These are phyloP conservation scores for Myxozyma udenii DNA, from an alignment of 805 yeast genomes.

Conservation along the genomic window DNA sequence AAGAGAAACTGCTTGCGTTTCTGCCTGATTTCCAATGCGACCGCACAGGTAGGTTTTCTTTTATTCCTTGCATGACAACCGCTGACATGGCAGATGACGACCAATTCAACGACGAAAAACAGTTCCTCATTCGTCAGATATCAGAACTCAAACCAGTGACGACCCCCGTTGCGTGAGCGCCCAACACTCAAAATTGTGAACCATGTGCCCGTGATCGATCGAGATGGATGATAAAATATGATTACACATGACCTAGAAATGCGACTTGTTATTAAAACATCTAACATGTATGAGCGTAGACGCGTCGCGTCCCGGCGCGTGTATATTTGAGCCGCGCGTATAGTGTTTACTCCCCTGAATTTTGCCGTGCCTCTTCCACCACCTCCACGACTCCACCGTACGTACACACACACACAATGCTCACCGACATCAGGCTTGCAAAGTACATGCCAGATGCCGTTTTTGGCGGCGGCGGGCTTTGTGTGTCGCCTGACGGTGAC, in stretches of 20 bases:
- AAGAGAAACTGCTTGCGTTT: conserved; percentile 68
- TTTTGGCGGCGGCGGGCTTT: conserved; percentile 2
- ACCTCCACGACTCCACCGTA: too few species aligned
- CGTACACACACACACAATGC: conserved; percentile 7
- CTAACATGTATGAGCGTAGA: too few species aligned
- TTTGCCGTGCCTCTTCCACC: too few species aligned
- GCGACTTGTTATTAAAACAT: not conserved
- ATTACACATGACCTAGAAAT: too few species aligned
- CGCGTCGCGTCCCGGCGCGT: too few species aligned
- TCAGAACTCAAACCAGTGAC: conserved; percentile 37
- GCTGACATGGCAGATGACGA: conserved; percentile 42
- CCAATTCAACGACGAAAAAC: conserved; percentile 71
- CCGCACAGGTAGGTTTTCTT: conserved; percentile 39
- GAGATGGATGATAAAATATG: not conserved
- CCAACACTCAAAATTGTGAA: not conserved
- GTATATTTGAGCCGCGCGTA: too few species aligned
- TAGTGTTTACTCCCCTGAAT: too few species aligned
- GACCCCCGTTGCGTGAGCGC: too few species aligned
- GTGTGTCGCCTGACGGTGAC: conserved; percentile 21
- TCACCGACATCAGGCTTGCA: conserved; percentile 14
- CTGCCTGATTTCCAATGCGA: conserved; percentile 62
- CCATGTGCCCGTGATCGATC: not conserved
- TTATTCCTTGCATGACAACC: not conserved
- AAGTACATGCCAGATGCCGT: conserved; percentile 12
- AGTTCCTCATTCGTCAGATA: conserved; percentile 72